Base-by-base conservation (phyloP, 1,139 yeast genomes). In the Zhuliangozyma blackwelliae region DNA sequence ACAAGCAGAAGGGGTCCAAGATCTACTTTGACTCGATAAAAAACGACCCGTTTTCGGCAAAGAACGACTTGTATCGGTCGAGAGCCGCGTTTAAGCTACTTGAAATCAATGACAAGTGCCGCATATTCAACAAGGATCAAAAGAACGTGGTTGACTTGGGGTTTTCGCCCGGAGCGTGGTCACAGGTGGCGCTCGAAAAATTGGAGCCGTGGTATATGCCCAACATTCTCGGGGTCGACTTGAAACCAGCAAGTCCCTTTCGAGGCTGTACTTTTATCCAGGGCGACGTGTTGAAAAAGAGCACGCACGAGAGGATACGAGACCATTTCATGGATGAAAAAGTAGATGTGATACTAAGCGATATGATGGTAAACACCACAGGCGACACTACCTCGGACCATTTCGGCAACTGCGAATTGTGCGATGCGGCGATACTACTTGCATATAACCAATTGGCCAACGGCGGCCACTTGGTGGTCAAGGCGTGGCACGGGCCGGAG, bases 51-150 rank as follows among this genome's bases (percentile, higher is more conserved):
- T 56, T 71, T 88, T 3, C 68, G 45, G 89, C 96, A 5, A 79
- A 76, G 51, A 63, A 65, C 9, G 71, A 74, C 35, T 75, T 84
- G 41, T 77, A 76, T 48, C 72, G 82, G 48, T 88, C 97, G 2
- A 63, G 98, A 34, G 98, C 98, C 0, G 97, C 97, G 0, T 90
- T 77, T 63, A 92, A 92, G 54, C 65, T 92, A 30, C 56, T 79
- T 16, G 88, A 83, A 54, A 68, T 92, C 26, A 80, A 89, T 54
- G 68, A 78, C 25, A 78, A 75, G 51, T 83, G 70, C 58, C 62
- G 66, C 23, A 45, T 92, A 3, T 80, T 92, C 56, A 63, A 63
- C 38, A 68, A 74, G 7, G 41, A 42, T 7, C 44, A 63, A 3
- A 68, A 63, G 48, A 78, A 82, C 38, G 83, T 92, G 0, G 79